Percentiles rank a stretch among this genome's conserved stretches.
phyloP scores from a whole-genome alignment of 805 yeast species.

The Teunomyces tritomae region DNA sequence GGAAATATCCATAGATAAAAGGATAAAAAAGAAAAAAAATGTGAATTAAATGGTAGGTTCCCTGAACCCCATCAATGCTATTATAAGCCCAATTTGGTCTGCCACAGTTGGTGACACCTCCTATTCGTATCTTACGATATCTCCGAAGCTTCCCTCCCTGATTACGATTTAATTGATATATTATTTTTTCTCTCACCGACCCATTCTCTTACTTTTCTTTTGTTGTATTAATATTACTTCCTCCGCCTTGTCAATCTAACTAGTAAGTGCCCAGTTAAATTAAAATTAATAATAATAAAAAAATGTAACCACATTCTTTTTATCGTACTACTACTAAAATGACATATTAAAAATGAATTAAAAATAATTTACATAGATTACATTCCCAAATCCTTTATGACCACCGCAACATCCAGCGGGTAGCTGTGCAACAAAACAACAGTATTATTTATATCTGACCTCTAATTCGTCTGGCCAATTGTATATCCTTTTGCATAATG shows the following conservation, averaged over 20 bases:
- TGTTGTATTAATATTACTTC: neutral
- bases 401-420: neutral
- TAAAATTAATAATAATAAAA: no score
- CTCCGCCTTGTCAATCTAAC: no score
- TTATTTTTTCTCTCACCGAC: neutral
- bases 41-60: neutral
- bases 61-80: neutral
- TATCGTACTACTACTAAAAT: neutral
- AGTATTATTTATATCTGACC: slow-evolving; percentile 36
- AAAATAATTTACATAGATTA: slow-evolving; percentile 2
- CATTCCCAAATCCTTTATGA: neutral
- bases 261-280: no score
- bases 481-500: slow-evolving; percentile 80
- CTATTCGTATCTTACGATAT: neutral
- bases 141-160: neutral
- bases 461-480: slow-evolving; percentile 72
- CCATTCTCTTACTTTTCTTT: neutral
- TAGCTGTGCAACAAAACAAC: no score
- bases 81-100: neutral
- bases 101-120: neutral
- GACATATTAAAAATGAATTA: neutral
- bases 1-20: neutral
- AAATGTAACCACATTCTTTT: neutral
- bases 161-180: neutral
- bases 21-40: neutral